Evolutionary conservation across 2,329 filamentous ascomycete genomes (phyloP).

Genomic region (Emmonsiellopsis sp.): DNA sequence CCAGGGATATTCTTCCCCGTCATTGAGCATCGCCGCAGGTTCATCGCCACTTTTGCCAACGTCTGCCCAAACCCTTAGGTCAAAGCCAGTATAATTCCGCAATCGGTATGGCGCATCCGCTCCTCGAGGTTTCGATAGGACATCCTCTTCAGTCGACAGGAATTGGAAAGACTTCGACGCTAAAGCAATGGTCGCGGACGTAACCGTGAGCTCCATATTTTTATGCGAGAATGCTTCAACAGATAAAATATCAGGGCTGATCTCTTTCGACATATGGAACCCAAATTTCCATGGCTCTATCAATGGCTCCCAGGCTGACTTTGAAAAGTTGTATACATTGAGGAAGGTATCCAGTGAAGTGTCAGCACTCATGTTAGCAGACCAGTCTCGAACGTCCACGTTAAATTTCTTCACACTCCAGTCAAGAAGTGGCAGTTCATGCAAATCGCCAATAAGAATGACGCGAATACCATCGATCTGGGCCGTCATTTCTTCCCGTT

Average conservation of each 20-base stretch:
- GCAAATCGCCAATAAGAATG: conserved; percentile 87
- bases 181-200: conserved; percentile 85
- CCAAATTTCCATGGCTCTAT: conserved; percentile 96
- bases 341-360: conserved; percentile 87
- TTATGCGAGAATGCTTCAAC: conserved; percentile 84
- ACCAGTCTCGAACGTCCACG: conserved; percentile 82
- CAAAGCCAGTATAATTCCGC: conserved; percentile 91
- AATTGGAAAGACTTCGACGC: conserved; percentile 90
- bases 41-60: conserved; percentile 58
- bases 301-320: conserved; percentile 94
- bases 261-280: conserved; percentile 73
- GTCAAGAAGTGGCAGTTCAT: conserved; percentile 91
- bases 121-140: conserved; percentile 84
- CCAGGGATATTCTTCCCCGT: conserved; percentile 90
- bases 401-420: conserved; percentile 86
- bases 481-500: conserved; percentile 73
- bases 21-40: conserved; percentile 64
- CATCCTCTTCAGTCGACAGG: conserved; percentile 76
- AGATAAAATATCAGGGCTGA: conserved; percentile 64
- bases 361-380: conserved; percentile 74
- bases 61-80: conserved; percentile 74
- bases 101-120: conserved; percentile 88
- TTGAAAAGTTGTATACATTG: conserved; percentile 98
- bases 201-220: conserved; percentile 82
- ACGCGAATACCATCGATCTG: conserved; percentile 81